These are phyloP conservation scores for Psilocybe azurescens DNA, from an alignment of 768 basidiomycete species.

Conservation along the genomic window DNA sequence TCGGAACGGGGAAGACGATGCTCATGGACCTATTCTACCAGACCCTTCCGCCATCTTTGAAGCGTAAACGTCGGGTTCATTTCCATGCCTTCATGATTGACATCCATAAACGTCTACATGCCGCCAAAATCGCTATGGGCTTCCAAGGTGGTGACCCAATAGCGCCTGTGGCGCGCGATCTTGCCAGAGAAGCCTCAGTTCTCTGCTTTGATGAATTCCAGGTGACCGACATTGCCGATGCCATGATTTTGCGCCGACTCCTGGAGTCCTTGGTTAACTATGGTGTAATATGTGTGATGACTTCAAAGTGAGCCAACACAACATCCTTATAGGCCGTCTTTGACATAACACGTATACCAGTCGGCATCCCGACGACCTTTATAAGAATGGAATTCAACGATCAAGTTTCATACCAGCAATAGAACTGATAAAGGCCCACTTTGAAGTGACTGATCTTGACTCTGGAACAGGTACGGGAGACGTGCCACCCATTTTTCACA, in stretches of 20 bases:
- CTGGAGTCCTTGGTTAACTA: conserved; percentile 85
- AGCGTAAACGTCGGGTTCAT: conserved; percentile 86
- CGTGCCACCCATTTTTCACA: conserved; percentile 4
- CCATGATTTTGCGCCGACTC: conserved; percentile 94
- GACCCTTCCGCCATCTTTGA: conserved; percentile 71
- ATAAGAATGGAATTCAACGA: conserved; percentile 98
- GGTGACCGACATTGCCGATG: conserved; percentile 97
- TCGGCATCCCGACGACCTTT: conserved; percentile 96
- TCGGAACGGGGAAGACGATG: conserved; percentile 98
- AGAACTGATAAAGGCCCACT: conserved; percentile 85
- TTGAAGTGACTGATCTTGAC: conserved; percentile 90
- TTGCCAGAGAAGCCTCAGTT: conserved; percentile 84
- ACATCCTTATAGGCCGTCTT: background rate
- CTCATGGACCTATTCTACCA: conserved; percentile 98
- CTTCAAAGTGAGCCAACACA: conserved; percentile 80
- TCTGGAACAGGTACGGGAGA: conserved; percentile 84
- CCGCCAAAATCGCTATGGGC: conserved; percentile 76
- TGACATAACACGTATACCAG: conserved; percentile 43
- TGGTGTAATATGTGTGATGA: conserved; percentile 94
- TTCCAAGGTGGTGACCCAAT: conserved; percentile 80
- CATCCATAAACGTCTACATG: conserved; percentile 92
- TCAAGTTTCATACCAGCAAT: conserved; percentile 95
- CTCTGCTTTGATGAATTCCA: conserved; percentile 99
- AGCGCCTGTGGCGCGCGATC: conserved; percentile 82
- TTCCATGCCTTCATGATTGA: conserved; percentile 99